A percentile compares a stretch with the other conserved stretches of the same genome.
phyloP scores from a whole-genome alignment of 768 basidiomycete species.

The Suillus americanus region DNA sequence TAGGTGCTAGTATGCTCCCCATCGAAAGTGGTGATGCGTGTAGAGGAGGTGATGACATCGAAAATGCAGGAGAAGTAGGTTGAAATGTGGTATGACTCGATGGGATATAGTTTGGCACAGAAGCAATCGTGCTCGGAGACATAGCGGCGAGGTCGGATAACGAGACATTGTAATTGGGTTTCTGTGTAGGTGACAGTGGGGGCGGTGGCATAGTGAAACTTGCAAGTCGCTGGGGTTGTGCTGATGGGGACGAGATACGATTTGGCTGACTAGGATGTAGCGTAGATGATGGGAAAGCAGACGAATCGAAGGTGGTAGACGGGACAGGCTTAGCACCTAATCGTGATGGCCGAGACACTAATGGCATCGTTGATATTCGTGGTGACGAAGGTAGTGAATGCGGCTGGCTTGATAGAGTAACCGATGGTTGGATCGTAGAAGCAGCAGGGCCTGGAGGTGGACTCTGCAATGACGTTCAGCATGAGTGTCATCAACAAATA shows the following conservation, averaged over 20 bases:
- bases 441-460: constrained; percentile 22
- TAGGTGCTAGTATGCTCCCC: constrained; percentile 56
- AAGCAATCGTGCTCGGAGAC: constrained; percentile 16
- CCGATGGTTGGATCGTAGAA: neutral
- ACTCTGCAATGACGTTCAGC: constrained; percentile 17
- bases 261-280: constrained; percentile 22
- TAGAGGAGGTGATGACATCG: constrained; percentile 30
- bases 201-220: constrained; percentile 11
- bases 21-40: constrained; percentile 36
- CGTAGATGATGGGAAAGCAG: constrained; percentile 24
- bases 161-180: constrained; percentile 63
- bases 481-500: constrained; percentile 1
- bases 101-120: constrained; percentile 15
- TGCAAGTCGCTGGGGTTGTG: constrained; percentile 19
- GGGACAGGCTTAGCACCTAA: constrained; percentile 39
- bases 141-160: constrained; percentile 31
- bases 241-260: constrained; percentile 20
- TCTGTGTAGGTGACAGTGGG: constrained; percentile 20
- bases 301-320: constrained; percentile 34
- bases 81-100: constrained; percentile 18
- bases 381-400: constrained; percentile 43
- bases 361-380: constrained; percentile 30
- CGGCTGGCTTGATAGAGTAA: constrained; percentile 16
- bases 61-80: constrained; percentile 20
- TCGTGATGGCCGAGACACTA: constrained; percentile 35